Conservation (phyloP, 1,284 basidiomycete species). For the Ustilago trichophora region DNA sequence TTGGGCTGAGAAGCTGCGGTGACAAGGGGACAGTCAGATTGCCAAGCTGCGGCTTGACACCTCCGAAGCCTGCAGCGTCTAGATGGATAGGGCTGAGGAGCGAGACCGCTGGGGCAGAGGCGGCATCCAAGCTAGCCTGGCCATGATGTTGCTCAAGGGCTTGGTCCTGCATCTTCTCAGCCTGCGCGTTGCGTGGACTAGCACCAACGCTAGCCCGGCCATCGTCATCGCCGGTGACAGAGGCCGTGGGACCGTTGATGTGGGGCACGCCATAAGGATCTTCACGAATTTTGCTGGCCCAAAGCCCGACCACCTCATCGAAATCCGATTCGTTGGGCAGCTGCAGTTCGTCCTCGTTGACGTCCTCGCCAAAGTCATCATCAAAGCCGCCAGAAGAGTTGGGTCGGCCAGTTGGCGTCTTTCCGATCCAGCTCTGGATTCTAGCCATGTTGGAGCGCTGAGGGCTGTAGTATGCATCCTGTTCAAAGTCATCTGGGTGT, state of each 20-base stretch:
- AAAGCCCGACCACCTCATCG: slow-evolving; percentile 38
- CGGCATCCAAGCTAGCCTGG: slow-evolving; percentile 5
- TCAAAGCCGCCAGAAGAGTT: slow-evolving; percentile 18
- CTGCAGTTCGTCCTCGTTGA: slow-evolving; percentile 3
- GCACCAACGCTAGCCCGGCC: neutral
- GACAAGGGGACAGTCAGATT: slow-evolving; percentile 14
- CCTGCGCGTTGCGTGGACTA: neutral
- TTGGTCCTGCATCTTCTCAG: neutral
- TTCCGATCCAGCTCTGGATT: slow-evolving; percentile 45
- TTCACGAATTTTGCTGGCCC: slow-evolving; percentile 25
- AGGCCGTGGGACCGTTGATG: slow-evolving; percentile 15
- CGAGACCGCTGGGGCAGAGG: slow-evolving; percentile 16
- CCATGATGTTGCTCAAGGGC: neutral
- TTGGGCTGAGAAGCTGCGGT: slow-evolving; percentile 27
- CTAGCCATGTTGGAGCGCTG: slow-evolving; percentile 32
- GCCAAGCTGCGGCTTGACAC: slow-evolving; percentile 35
- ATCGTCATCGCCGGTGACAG: slow-evolving; percentile 3
- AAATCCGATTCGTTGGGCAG: slow-evolving; percentile 20
- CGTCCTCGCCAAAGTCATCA: slow-evolving; percentile 2
- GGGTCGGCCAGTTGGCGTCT: slow-evolving; percentile 26
- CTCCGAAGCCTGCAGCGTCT: slow-evolving; percentile 35
- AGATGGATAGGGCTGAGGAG: slow-evolving; percentile 56
- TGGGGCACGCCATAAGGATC: slow-evolving; percentile 17
- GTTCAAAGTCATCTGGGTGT: neutral
- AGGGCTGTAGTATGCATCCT: slow-evolving; percentile 15